Base-by-base conservation (phyloP, 2,329 filamentous ascomycete species). In the Diaporthe capsici region DNA sequence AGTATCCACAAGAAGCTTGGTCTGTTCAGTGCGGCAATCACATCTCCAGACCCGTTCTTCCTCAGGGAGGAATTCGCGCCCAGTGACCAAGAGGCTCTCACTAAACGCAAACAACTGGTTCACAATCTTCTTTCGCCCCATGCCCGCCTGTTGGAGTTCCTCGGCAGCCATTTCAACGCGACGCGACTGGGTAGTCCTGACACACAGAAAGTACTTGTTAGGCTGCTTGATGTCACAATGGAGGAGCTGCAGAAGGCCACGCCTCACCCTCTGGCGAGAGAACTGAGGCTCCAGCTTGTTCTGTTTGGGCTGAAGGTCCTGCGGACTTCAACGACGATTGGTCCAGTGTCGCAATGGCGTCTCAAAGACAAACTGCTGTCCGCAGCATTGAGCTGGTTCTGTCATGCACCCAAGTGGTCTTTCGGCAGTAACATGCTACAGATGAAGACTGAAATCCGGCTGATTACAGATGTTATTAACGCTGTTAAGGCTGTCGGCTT, bases 341-440 rank as follows among this genome's bases (percentile, higher is more conserved):
- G 88, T n/a, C 83, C 87, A 25, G 83, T 90, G 39, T 90, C 92
- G 9, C 92, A 94, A 80, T 97, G 94, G 92, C 92, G 93, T 76
- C 87, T 98, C 51, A 98, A 98, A 83, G 96, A 98, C 81, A 92
- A 95, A 78, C 93, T 98, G 71, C 84, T 99, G 51, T 96, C 95
- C 8, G 95, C 95, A 42, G 96, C 92, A 20, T 87, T 99, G 44
- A 92, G 90, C 77, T 99, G 97, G 97, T 99, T 99, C 84, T 91
- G 89, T 53, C 91, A 92, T 78, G 87, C 94, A 8, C 95, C 96
- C 20, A 91, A 92, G 79, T 99, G 97, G 96, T 98, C 97, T 0
- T 98, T 97, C 84, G 97, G 97, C 74, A 97, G 96, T 80, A 99
- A 98, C 82, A 91, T 94, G 67, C 86, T 99, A 22, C 97, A 99